A percentile compares a stretch with the other conserved stretches of the same genome.
These are phyloP conservation scores for Suhomyces emberorum DNA, from an alignment of 805 yeast genomes.

Conservation along the genomic window DNA sequence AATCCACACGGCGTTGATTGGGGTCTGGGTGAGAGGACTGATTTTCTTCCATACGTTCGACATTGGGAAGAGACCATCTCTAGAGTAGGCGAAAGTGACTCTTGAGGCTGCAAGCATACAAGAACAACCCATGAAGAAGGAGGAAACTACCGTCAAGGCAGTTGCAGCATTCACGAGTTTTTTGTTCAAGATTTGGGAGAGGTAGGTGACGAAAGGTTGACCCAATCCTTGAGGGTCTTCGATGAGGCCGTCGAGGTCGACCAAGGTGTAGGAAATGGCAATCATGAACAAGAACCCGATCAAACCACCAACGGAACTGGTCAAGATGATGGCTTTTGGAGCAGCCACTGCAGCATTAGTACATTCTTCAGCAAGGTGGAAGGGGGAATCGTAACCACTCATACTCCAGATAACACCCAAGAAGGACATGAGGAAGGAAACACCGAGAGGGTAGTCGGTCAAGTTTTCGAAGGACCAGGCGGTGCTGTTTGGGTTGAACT, in stretches of 20 bases:
- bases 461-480: conserved; percentile 58
- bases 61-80: conserved; percentile 66
- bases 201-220: conserved; percentile 58
- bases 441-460: conserved; percentile 64
- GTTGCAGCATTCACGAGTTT: conserved; percentile 42
- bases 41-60: conserved; percentile 50
- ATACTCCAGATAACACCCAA: conserved; percentile 67
- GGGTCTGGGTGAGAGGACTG: conserved; percentile 52
- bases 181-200: conserved; percentile 45
- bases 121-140: conserved; percentile 52
- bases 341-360: conserved; percentile 61
- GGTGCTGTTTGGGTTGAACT: conserved; percentile 44
- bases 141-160: conserved; percentile 36
- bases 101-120: conserved; percentile 66
- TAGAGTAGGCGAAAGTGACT: conserved; percentile 63
- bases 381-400: conserved; percentile 75
- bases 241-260: conserved; percentile 45
- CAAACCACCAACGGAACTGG: conserved; percentile 52
- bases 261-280: conserved; percentile 60
- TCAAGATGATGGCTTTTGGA: conserved; percentile 64
- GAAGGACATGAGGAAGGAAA: conserved; percentile 54
- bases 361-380: conserved; percentile 72
- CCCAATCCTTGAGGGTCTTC: conserved; percentile 48
- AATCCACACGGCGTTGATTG: conserved; percentile 62
- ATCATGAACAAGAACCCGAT: conserved; percentile 57